These are phyloP conservation scores for Penicillium sp. DNA, from an alignment of 2,329 filamentous ascomycete species.

Conservation along the genomic window DNA sequence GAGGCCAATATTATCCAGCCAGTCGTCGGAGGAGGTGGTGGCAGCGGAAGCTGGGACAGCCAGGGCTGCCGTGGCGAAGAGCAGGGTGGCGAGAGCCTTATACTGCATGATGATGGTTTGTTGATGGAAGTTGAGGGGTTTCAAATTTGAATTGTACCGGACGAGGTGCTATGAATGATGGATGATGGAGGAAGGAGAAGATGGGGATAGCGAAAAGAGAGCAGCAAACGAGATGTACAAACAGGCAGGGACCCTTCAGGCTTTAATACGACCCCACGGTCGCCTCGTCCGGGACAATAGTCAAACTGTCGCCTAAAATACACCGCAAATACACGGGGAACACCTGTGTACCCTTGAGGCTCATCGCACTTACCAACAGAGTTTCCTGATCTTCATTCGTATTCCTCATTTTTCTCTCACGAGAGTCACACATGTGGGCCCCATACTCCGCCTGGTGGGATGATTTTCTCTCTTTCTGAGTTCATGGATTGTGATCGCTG, in stretches of 20 bases:
- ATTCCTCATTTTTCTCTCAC: not conserved
- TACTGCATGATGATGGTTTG: conserved; percentile 18
- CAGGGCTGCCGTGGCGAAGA: conserved; percentile 16
- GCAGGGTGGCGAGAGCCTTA: conserved; percentile 16
- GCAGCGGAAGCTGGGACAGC: conserved; percentile 8
- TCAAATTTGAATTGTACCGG: too few species aligned
- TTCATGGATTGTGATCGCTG: conserved; percentile 1
- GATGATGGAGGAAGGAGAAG: not conserved
- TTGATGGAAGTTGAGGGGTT: not conserved
- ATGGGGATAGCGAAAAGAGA: not conserved
- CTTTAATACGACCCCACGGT: not conserved
- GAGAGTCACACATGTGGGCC: conserved; percentile 1
- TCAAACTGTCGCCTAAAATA: not conserved
- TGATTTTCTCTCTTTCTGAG: conserved; percentile 1
- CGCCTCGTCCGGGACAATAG: not conserved
- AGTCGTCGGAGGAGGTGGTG: not conserved
- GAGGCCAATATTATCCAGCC: not conserved
- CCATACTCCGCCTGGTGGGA: not conserved
- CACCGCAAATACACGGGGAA: not conserved
- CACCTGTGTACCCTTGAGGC: not conserved
- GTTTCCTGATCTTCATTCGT: not conserved
- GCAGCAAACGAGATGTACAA: not conserved
- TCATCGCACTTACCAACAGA: not conserved
- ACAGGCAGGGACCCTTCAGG: not conserved
- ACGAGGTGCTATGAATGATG: not conserved